phyloP scores from a whole-genome alignment of 2,329 filamentous ascomycete species.

The Hymenoscyphus albidus region DNA sequence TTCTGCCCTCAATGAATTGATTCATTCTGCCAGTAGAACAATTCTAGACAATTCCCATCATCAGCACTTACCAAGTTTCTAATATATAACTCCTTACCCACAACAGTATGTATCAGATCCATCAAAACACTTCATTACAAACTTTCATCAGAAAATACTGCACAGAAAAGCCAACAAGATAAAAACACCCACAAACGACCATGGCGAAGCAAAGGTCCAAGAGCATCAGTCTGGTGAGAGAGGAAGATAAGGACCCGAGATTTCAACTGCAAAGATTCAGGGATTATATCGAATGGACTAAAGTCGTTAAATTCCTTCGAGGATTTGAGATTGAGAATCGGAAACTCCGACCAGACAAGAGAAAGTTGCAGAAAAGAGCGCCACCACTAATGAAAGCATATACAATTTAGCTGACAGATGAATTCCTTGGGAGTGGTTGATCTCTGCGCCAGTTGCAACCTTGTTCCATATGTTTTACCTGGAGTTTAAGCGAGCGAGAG shows the following conservation, averaged over 20 bases:
- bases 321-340: not conserved
- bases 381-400: not conserved
- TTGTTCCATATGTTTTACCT: no score
- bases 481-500: no score
- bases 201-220: not conserved
- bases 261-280: not conserved
- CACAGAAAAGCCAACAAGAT: not conserved
- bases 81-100: no score
- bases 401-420: not conserved
- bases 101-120: no score
- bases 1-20: no score
- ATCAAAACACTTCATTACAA: no score
- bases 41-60: no score
- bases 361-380: not conserved
- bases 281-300: not conserved
- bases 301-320: not conserved
- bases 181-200: not conserved
- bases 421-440: not conserved
- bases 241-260: not conserved
- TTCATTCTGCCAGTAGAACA: no score
- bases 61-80: no score
- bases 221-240: not conserved
- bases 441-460: not conserved
- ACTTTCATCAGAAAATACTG: no score
- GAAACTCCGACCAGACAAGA: not conserved